phyloP scores from a whole-genome alignment of 495 filamentous ascomycete genomes.

The Podospora didyma region DNA sequence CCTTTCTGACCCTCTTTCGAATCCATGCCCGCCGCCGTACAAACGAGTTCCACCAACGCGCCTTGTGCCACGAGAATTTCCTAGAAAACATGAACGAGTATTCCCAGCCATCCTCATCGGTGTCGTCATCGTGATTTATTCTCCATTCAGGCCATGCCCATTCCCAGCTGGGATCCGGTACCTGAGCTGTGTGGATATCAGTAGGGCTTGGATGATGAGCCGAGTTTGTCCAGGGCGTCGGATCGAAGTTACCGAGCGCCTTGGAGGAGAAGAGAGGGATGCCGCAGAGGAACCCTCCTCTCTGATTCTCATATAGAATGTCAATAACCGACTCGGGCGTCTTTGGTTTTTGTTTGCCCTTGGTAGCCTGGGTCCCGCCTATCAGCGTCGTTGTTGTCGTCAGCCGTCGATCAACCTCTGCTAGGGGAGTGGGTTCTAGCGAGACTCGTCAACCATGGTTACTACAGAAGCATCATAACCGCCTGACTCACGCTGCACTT shows the following conservation, averaged over 20 bases:
- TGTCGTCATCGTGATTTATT: slow-evolving; percentile 79
- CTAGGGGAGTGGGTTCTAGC: slow-evolving; percentile 1
- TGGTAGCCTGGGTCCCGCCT: background rate
- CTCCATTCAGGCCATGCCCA: slow-evolving; percentile 97
- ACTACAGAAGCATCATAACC: background rate
- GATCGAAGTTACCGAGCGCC: slow-evolving; percentile 84
- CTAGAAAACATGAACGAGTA: slow-evolving; percentile 84
- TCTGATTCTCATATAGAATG: slow-evolving; percentile 90
- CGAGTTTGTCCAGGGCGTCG: slow-evolving; percentile 77
- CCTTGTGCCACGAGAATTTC: slow-evolving; percentile 83
- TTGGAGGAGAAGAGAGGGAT: slow-evolving; percentile 81
- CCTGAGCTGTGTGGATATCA: slow-evolving; percentile 83
- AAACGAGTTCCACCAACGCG: slow-evolving; percentile 88
- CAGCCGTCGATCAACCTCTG: background rate
- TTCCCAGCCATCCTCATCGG: slow-evolving; percentile 90
- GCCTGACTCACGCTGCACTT: slow-evolving; percentile 14
- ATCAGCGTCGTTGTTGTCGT: background rate
- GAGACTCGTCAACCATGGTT: background rate
- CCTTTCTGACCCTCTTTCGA: slow-evolving; percentile 68
- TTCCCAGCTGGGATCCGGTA: slow-evolving; percentile 93
- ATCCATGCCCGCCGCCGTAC: slow-evolving; percentile 88
- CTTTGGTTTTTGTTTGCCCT: slow-evolving; percentile 14
- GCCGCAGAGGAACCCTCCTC: slow-evolving; percentile 81
- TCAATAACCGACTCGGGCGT: slow-evolving; percentile 64
- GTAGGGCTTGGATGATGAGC: slow-evolving; percentile 70